Base-by-base conservation (phyloP, 2,329 filamentous ascomycete species). In the Didymella arachidicola region DNA sequence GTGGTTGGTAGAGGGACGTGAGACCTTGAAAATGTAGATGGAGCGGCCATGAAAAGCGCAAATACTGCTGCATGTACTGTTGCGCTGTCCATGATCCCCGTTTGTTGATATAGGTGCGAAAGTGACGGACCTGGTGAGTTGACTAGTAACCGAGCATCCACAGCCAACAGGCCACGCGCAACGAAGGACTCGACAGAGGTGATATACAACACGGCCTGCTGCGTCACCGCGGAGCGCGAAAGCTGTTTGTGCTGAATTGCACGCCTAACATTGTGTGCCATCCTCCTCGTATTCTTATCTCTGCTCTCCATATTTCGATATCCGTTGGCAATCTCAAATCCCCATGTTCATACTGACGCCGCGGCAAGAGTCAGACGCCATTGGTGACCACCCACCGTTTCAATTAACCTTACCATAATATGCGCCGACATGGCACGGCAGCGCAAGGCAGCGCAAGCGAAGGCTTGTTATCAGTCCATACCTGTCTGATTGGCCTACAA, bases 251-350 rank as follows among this genome's bases (percentile, higher is more conserved):
- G 18, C 44, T 25, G 30, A 39, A 32, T 10, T 26, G 48, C 38
- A 53, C 25, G 48, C 49, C 55, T 49, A 27, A 48, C 7, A 25
- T 27, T 43, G 14, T 27, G 30, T 34, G 18, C 38, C 25, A 18
- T 51, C 22, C 41, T 18, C 29, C 46, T 53, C 56, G 56, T 59
- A 27, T 59, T 26, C 56, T 59, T 59, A 59, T 59, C 56, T 59
- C 22, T 53, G 22, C 26, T 52, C 51, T 45, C 51, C 56, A 59
- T 45, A 59, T 5, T 47, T 12, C 30, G 32, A 39, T 26, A 22
- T 47, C 50, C 50, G 29, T 38, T 30, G 10, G 41, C 39, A 46
- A 39, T 39, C 38, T 45, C 19, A 32, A 38, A 45, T 42, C 56
- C 47, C 39, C 32, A 50, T 26, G 48, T 43, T 49, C 29, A 49